Conservation (phyloP, 2,329 filamentous ascomycete genomes). For the Penicillium sp. region DNA sequence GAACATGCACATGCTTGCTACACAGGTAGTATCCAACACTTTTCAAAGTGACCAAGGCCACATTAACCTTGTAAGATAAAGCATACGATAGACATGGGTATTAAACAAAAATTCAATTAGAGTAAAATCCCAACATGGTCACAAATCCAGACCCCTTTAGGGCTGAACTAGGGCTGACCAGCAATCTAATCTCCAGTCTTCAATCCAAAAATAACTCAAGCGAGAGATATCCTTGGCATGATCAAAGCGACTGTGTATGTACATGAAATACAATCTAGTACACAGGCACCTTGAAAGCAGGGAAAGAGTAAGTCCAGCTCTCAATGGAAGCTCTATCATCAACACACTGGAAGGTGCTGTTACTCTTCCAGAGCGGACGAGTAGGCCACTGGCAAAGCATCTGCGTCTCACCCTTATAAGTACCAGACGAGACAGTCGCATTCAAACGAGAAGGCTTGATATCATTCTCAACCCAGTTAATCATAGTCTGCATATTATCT, state of each 20-base stretch:
- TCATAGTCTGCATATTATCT: slow-evolving; percentile 49
- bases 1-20: not conserved
- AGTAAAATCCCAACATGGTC: not conserved
- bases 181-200: not conserved
- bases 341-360: slow-evolving; percentile 40
- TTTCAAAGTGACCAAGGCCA: not conserved
- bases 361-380: slow-evolving; percentile 33
- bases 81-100: not conserved
- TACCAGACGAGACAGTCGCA: slow-evolving; percentile 38
- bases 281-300: slow-evolving; percentile 42
- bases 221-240: not conserved
- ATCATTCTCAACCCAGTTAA: slow-evolving; percentile 56
- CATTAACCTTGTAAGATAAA: not conserved
- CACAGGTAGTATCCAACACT: not conserved
- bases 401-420: slow-evolving; percentile 33
- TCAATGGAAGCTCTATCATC: slow-evolving; percentile 42
- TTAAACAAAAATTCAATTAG: not conserved
- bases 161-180: not conserved
- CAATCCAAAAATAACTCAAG: not conserved
- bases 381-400: slow-evolving; percentile 39
- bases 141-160: not conserved
- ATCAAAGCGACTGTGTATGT: not conserved
- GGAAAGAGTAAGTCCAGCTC: slow-evolving; percentile 43
- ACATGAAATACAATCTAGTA: slow-evolving; percentile 28
- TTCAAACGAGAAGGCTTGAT: slow-evolving; percentile 48